Conservation (phyloP, 2,329 filamentous ascomycete genomes). For the Fragosphaeria purpurea region DNA sequence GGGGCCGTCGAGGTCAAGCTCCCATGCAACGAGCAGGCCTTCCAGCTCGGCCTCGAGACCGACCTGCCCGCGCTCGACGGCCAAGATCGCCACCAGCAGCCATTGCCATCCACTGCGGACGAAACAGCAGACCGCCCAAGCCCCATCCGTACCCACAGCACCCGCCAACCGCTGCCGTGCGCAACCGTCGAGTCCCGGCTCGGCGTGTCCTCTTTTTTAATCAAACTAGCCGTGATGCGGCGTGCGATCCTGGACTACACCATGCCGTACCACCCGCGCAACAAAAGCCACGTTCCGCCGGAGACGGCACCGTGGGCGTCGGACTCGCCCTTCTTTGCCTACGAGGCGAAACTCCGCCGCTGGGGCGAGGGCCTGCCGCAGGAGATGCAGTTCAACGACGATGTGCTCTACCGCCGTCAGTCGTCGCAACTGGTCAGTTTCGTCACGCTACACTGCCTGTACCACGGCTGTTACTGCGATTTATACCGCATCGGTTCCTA, state of each 20-base stretch:
- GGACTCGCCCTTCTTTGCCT: background rate
- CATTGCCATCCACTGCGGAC: too few species aligned
- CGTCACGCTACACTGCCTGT: constrained; percentile 5
- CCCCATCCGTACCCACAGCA: background rate
- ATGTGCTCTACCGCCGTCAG: constrained; percentile 2
- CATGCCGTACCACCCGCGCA: constrained; percentile 3
- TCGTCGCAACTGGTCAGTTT: constrained; percentile 4
- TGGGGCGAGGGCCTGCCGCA: background rate
- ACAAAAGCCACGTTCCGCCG: background rate
- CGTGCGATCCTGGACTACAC: constrained; percentile 5
- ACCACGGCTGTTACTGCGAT: constrained; percentile 6
- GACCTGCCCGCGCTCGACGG: background rate
- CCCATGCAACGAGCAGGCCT: constrained; percentile 5
- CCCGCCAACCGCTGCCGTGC: background rate
- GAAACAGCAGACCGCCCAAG: too few species aligned
- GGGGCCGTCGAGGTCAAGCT: background rate
- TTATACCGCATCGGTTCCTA: constrained; percentile 4
- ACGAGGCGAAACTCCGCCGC: constrained; percentile 1
- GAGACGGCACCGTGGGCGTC: background rate
- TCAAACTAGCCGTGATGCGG: constrained; percentile 1
- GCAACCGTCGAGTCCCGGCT: background rate
- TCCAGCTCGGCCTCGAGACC: constrained; percentile 3
- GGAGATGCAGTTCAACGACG: background rate
- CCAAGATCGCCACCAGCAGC: background rate
- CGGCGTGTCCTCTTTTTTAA: constrained; percentile 1